These are phyloP conservation scores for Mycena polygramma DNA, from an alignment of 768 basidiomycete genomes.

Conservation along the genomic window DNA sequence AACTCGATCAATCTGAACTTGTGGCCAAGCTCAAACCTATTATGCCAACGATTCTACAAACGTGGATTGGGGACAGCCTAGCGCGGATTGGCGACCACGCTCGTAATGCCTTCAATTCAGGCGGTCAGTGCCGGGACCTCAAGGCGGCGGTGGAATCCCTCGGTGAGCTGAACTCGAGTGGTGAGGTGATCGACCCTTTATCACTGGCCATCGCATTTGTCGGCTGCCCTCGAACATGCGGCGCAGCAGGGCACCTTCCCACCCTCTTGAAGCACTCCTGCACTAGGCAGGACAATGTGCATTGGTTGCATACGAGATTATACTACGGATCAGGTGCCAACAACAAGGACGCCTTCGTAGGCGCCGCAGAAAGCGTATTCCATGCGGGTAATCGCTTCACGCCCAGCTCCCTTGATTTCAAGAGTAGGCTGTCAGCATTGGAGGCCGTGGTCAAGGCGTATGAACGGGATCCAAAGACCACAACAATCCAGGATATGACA, in stretches of 20 bases:
- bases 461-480: conserved; percentile 16
- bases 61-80: conserved; percentile 9
- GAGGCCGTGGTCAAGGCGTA: conserved; percentile 22
- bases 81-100: conserved; percentile 11
- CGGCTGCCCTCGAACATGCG: conserved; percentile 8
- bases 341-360: neutral
- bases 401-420: conserved; percentile 7
- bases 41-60: conserved; percentile 15
- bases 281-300: neutral
- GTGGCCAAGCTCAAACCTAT: neutral
- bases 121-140: neutral
- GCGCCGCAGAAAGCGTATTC: neutral
- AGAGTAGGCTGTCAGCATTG: neutral
- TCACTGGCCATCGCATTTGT: conserved; percentile 15
- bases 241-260: conserved; percentile 1
- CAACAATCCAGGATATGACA: conserved; percentile 16
- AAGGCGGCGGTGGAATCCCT: neutral
- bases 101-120: neutral
- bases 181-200: neutral
- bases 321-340: neutral
- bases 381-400: neutral
- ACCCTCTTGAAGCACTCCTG: conserved; percentile 17
- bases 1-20: neutral
- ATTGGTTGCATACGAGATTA: neutral
- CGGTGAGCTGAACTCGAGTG: neutral